These are phyloP conservation scores for Cercospora sp. DNA, from an alignment of 2,329 filamentous ascomycete species.

Conservation along the genomic window DNA sequence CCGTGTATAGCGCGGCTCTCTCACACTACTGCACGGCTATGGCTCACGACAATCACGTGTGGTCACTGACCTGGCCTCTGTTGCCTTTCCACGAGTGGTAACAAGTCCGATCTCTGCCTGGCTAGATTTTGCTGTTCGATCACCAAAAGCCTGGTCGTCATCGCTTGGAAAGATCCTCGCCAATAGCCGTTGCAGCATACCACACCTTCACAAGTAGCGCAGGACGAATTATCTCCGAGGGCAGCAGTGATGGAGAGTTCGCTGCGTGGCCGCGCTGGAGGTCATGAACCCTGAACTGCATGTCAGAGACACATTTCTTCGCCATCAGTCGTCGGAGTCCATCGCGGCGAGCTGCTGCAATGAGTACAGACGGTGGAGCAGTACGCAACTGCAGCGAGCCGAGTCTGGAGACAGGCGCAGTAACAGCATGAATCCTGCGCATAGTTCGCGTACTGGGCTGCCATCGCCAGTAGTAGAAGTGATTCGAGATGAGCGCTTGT, in stretches of 20 bases:
- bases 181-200: neutral
- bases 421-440: conserved; percentile 1
- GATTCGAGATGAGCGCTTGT: neutral
- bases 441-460: conserved; percentile 3
- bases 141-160: conserved; percentile 7
- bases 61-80: conserved; percentile 1
- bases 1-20: neutral
- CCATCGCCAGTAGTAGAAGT: neutral
- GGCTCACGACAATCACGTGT: conserved; percentile 13
- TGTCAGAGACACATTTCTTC: neutral
- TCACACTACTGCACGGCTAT: conserved; percentile 10
- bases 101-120: conserved; percentile 17
- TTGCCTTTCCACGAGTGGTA: conserved; percentile 8
- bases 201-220: neutral
- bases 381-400: neutral
- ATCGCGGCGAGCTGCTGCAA: neutral
- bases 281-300: neutral
- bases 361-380: neutral
- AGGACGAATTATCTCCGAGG: neutral
- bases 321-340: neutral
- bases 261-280: neutral
- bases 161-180: neutral
- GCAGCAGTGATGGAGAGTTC: neutral
- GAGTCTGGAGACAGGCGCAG: neutral
- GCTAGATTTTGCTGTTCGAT: conserved; percentile 15